These are phyloP conservation scores for Ganoderma lucidum DNA, from an alignment of 1,284 basidiomycete genomes.

Conservation along the genomic window DNA sequence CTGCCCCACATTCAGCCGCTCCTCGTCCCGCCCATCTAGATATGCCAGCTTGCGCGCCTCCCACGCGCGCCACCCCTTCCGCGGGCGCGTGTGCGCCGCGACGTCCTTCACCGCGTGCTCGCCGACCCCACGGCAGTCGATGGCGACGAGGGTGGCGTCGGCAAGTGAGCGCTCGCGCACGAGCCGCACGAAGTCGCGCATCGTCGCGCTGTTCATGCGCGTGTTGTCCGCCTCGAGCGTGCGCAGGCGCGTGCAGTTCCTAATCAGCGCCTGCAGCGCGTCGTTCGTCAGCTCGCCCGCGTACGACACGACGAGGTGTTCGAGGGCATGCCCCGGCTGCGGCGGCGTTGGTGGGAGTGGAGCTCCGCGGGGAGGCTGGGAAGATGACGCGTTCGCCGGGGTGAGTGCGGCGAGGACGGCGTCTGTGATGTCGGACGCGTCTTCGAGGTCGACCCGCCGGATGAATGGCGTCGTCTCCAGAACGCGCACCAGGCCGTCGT, in stretches of 20 bases:
- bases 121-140: slow-evolving; percentile 80
- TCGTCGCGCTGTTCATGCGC: slow-evolving; percentile 64
- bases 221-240: slow-evolving; percentile 85
- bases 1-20: slow-evolving; percentile 63
- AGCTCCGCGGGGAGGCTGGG: background rate
- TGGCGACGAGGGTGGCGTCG: slow-evolving; percentile 67
- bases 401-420: slow-evolving; percentile 72
- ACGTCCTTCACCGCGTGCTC: slow-evolving; percentile 71
- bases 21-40: slow-evolving; percentile 72
- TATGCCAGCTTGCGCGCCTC: slow-evolving; percentile 71
- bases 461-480: slow-evolving; percentile 77
- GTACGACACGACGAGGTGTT: slow-evolving; percentile 79
- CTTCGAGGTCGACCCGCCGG: slow-evolving; percentile 85
- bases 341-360: slow-evolving; percentile 22
- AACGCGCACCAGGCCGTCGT: slow-evolving; percentile 77
- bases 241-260: slow-evolving; percentile 65
- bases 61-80: slow-evolving; percentile 76
- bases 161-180: slow-evolving; percentile 54
- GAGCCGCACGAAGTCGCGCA: slow-evolving; percentile 74
- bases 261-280: slow-evolving; percentile 71
- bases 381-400: slow-evolving; percentile 43
- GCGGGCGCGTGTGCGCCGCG: slow-evolving; percentile 62
- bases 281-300: slow-evolving; percentile 70
- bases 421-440: slow-evolving; percentile 81
- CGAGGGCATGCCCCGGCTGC: slow-evolving; percentile 69